Evolutionary conservation across 257 asterid species (phyloP).

Genomic region (Jasminum sambac): DNA sequence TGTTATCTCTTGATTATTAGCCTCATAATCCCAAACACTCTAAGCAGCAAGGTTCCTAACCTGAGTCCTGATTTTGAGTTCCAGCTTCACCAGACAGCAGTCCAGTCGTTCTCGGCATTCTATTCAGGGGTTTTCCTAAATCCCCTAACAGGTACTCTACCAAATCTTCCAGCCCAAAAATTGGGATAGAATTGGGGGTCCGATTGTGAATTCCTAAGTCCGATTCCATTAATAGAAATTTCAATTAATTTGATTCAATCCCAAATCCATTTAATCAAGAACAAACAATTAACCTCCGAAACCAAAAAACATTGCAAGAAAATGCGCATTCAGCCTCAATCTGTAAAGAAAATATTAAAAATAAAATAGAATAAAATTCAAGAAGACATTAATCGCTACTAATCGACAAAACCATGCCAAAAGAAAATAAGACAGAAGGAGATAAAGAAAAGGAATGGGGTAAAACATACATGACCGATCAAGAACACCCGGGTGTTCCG

Average conservation of each 20-base stretch:
- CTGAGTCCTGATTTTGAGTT: too few species aligned
- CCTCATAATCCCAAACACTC: constrained; percentile 28
- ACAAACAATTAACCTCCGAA: constrained; percentile 23
- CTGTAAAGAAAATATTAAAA: background rate
- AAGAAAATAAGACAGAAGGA: constrained; percentile 4
- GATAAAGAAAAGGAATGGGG: constrained; percentile 10
- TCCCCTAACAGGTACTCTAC: constrained; percentile 78
- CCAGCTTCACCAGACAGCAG: constrained; percentile 32
- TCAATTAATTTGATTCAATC: constrained; percentile 24
- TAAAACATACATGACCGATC: too few species aligned
- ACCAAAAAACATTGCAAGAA: constrained; percentile 29
- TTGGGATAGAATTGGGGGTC: constrained; percentile 39
- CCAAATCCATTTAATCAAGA: constrained; percentile 21
- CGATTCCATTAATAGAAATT: constrained; percentile 25
- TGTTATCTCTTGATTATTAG: constrained; percentile 38
- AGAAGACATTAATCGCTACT: constrained; percentile 14
- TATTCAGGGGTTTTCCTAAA: constrained; percentile 67
- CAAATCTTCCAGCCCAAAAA: constrained; percentile 79
- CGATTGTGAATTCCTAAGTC: constrained; percentile 32
- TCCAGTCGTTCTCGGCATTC: constrained; percentile 76
- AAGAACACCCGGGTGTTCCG: too few species aligned
- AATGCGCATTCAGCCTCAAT: constrained; percentile 29
- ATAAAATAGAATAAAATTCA: constrained; percentile 33
- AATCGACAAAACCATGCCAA: constrained; percentile 23
- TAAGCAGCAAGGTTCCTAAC: too few species aligned